Percentiles rank a stretch among this genome's conserved stretches.
Evolutionary conservation across 2,329 filamentous ascomycete genomes (phyloP).

Genomic region (Alternaria ventricosa): DNA sequence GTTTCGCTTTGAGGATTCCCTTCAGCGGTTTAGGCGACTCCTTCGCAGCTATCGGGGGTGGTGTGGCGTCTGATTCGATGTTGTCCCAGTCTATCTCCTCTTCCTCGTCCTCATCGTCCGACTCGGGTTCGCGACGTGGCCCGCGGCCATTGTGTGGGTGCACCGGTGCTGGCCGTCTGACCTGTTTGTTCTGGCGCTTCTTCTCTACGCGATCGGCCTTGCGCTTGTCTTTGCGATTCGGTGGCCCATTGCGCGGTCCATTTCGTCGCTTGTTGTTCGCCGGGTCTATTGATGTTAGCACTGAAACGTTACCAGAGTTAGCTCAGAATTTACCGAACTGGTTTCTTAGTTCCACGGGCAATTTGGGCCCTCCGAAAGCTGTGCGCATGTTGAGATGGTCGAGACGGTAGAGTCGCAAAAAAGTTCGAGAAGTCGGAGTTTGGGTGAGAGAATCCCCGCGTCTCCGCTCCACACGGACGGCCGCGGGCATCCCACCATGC

Average conservation of each 20-base stretch:
- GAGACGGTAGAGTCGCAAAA: constrained; percentile 32
- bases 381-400: constrained; percentile 45
- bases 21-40: constrained; percentile 37
- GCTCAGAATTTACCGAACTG: constrained; percentile 45
- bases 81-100: constrained; percentile 40
- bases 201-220: constrained; percentile 70
- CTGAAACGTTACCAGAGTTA: neutral
- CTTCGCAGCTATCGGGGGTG: constrained; percentile 24
- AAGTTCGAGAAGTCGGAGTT: constrained; percentile 40
- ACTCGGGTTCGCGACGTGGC: constrained; percentile 16
- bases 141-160: constrained; percentile 25
- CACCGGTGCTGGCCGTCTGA: constrained; percentile 17
- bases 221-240: constrained; percentile 68
- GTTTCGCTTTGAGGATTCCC: constrained; percentile 36
- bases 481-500: constrained; percentile 26
- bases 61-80: constrained; percentile 41
- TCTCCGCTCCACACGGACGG: constrained; percentile 28
- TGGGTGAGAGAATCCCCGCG: constrained; percentile 24
- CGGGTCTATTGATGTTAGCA: constrained; percentile 32
- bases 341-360: constrained; percentile 55
- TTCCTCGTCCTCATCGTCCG: constrained; percentile 32
- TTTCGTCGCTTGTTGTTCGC: constrained; percentile 30
- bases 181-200: constrained; percentile 53
- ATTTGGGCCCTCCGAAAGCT: constrained; percentile 50
- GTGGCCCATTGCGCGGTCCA: constrained; percentile 35